Percentiles rank a stretch among this genome's conserved stretches.
phyloP scores from a whole-genome alignment of 2,329 filamentous ascomycete genomes.

The Fusarium miscanthi region DNA sequence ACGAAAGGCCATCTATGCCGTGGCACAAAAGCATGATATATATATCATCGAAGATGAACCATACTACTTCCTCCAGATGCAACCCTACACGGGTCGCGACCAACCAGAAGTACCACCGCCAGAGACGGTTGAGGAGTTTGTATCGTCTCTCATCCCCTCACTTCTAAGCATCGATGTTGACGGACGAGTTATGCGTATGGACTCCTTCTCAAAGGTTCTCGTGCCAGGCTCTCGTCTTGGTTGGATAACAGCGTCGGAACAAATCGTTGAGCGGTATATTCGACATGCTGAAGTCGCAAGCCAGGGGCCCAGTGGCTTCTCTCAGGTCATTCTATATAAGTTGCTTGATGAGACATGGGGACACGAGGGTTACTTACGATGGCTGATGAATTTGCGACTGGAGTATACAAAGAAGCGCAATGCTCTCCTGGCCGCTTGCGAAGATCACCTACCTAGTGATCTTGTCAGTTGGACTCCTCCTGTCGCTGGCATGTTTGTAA shows the following conservation, averaged over 20 bases:
- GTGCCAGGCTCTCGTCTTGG: conserved; percentile 84
- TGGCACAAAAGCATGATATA: conserved; percentile 86
- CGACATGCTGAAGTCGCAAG: conserved; percentile 85
- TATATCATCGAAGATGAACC: conserved; percentile 93
- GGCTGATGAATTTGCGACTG: conserved; percentile 83
- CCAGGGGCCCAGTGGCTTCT: conserved; percentile 87
- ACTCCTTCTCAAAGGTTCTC: conserved; percentile 94
- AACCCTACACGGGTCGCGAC: conserved; percentile 72
- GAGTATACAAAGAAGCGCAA: conserved; percentile 86
- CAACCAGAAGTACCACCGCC: conserved; percentile 65
- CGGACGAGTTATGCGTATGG: conserved; percentile 88
- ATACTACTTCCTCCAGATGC: conserved; percentile 94
- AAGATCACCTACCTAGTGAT: conserved; percentile 77
- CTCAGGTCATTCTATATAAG: conserved; percentile 87
- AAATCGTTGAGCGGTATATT: conserved; percentile 84
- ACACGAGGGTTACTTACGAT: conserved; percentile 87
- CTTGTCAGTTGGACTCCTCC: conserved; percentile 85
- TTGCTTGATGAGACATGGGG: conserved; percentile 95
- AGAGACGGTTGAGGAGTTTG: conserved; percentile 74
- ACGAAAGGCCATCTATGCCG: conserved; percentile 77
- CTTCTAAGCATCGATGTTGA: conserved; percentile 84
- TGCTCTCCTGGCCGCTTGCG: conserved; percentile 81
- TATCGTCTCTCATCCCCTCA: conserved; percentile 71
- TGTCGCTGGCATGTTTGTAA: conserved; percentile 92
- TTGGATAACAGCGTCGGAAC: conserved; percentile 89